These are phyloP conservation scores for Cardamine occulta DNA, from an alignment of 345 rosid genomes.

Conservation along the genomic window DNA sequence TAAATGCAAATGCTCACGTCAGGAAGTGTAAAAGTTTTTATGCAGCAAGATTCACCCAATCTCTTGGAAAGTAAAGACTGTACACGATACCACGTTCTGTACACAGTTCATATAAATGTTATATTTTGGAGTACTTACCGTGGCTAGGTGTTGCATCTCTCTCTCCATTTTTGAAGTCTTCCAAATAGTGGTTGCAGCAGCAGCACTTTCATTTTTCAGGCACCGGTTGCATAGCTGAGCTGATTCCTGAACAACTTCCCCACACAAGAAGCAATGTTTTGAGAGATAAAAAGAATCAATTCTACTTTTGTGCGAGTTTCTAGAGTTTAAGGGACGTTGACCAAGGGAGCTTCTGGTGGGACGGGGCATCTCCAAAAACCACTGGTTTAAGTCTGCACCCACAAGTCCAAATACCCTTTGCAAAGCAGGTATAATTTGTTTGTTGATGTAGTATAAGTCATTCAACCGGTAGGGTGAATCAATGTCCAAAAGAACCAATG, in stretches of 20 bases:
- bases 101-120: not conserved
- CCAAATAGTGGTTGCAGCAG: slow-evolving; percentile 65
- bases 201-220: slow-evolving; percentile 53
- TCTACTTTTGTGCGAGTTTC: slow-evolving; percentile 62
- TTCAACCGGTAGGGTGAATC: slow-evolving; percentile 82
- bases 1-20: not conserved
- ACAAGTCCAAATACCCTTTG: slow-evolving; percentile 89
- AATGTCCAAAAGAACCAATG: slow-evolving; percentile 72
- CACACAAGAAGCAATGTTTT: slow-evolving; percentile 83
- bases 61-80: slow-evolving; percentile 11
- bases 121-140: slow-evolving; percentile 54
- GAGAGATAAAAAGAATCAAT: slow-evolving; percentile 90
- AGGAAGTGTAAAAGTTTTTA: not conserved
- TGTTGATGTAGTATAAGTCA: slow-evolving; percentile 83
- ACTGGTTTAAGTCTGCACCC: slow-evolving; percentile 75
- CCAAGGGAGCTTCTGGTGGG: slow-evolving; percentile 64
- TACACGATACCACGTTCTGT: not conserved
- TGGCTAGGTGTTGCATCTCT: slow-evolving; percentile 89
- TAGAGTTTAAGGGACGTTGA: slow-evolving; percentile 54
- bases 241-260: slow-evolving; percentile 78
- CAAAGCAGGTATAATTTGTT: slow-evolving; percentile 94
- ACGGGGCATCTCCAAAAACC: slow-evolving; percentile 94
- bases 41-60: not conserved
- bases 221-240: slow-evolving; percentile 71
- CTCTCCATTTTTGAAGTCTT: slow-evolving; percentile 82